Conservation (phyloP, 2,329 filamentous ascomycete species). For the Fusarium pseudonygamai region DNA sequence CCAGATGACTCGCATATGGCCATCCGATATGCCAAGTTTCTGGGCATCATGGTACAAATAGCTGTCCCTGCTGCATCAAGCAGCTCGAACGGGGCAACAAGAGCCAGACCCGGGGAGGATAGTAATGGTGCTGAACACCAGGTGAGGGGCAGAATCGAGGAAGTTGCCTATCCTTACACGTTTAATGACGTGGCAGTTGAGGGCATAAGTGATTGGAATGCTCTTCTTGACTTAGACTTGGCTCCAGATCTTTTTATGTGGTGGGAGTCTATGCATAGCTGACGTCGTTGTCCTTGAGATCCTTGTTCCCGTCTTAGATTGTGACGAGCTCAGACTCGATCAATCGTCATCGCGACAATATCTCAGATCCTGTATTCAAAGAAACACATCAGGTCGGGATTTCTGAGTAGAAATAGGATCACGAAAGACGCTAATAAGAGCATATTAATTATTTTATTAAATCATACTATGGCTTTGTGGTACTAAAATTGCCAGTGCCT, state of each 20-base stretch:
- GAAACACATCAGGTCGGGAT: neutral
- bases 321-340: neutral
- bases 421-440: fast-evolving
- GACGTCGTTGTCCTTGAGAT: neutral
- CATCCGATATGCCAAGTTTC: neutral
- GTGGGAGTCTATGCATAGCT: neutral
- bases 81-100: neutral
- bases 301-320: neutral
- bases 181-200: neutral
- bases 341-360: fast-evolving
- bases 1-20: neutral
- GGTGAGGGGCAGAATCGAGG: neutral
- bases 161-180: neutral
- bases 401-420: fast-evolving
- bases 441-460: neutral
- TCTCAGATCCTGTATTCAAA: fast-evolving
- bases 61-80: neutral
- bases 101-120: fast-evolving
- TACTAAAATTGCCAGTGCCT: neutral
- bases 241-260: neutral
- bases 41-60: neutral
- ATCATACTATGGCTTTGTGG: neutral
- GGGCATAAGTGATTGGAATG: neutral
- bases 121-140: neutral
- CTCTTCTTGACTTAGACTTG: neutral